These are phyloP conservation scores for Wallemia mellicola DNA, from an alignment of 1,284 basidiomycete genomes.

Conservation along the genomic window DNA sequence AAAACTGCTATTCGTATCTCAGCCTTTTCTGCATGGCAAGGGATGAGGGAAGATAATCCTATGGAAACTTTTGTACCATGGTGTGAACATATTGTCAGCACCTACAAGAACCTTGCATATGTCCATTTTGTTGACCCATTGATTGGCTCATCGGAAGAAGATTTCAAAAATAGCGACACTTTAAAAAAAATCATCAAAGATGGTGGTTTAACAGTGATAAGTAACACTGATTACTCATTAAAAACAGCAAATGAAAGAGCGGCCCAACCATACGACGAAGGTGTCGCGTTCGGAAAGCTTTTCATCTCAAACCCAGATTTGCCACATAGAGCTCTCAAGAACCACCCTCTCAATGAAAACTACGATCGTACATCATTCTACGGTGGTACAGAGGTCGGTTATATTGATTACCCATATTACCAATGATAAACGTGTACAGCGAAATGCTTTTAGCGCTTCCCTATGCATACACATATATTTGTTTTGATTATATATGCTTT, in stretches of 20 bases:
- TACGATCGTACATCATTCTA: not conserved
- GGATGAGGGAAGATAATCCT: conserved; percentile 18
- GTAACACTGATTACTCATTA: not conserved
- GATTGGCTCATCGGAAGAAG: not conserved
- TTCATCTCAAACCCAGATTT: not conserved
- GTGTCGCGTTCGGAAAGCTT: not conserved
- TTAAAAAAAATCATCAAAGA: not conserved
- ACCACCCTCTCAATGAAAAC: not conserved
- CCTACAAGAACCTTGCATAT: conserved; percentile 26
- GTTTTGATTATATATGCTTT: too few relatives aligned
- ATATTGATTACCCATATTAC: not conserved
- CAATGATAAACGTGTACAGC: not conserved
- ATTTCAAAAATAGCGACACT: not conserved
- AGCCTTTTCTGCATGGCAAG: conserved; percentile 24
- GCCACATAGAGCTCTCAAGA: not conserved
- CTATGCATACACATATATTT: too few relatives aligned
- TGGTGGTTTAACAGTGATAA: not conserved
- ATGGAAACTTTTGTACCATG: conserved; percentile 14
- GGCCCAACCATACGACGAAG: not conserved
- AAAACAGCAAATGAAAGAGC: not conserved
- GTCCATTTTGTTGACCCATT: conserved; percentile 25
- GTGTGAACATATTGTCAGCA: conserved; percentile 12
- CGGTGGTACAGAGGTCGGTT: not conserved
- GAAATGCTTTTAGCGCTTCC: not conserved
- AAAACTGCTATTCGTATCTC: conserved; percentile 24